phyloP scores from a whole-genome alignment of 2,329 filamentous ascomycete genomes.

The Paecilomyces sp. region DNA sequence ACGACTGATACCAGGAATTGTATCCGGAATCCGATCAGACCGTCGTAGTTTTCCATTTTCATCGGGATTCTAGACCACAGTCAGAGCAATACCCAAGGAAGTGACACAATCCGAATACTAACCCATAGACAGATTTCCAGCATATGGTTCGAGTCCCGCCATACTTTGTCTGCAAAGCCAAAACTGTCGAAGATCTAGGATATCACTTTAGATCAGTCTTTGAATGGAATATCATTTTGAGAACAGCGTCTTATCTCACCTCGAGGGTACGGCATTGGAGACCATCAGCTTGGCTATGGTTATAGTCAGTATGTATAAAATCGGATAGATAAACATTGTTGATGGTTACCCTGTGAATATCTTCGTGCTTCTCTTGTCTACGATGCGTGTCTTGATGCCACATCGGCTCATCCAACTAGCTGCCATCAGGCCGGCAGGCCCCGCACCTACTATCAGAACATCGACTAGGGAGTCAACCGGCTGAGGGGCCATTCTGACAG shows the following conservation, averaged over 20 bases:
- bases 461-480: constrained; percentile 15
- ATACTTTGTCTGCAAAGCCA: constrained; percentile 56
- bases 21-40: constrained; percentile 57
- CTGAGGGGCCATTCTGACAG: neutral
- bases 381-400: constrained; percentile 42
- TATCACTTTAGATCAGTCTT: neutral
- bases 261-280: constrained; percentile 60
- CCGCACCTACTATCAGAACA: constrained; percentile 45
- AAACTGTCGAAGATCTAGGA: constrained; percentile 59
- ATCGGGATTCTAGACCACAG: constrained; percentile 48
- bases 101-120: constrained; percentile 7
- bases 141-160: constrained; percentile 62
- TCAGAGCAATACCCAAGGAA: constrained; percentile 9
- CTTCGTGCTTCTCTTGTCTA: constrained; percentile 39
- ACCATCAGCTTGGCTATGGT: constrained; percentile 40
- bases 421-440: constrained; percentile 44
- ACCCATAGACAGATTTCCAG: constrained; percentile 54
- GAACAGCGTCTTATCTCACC: neutral
- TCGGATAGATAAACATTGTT: neutral
- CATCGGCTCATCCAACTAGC: constrained; percentile 45
- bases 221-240: neutral
- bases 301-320: neutral
- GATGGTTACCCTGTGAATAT: constrained; percentile 18
- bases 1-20: constrained; percentile 52
- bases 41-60: constrained; percentile 50